A percentile compares a stretch with the other conserved stretches of the same genome.
phyloP scores from a whole-genome alignment of 2,329 filamentous ascomycete genomes.

The Penicillium carneum region DNA sequence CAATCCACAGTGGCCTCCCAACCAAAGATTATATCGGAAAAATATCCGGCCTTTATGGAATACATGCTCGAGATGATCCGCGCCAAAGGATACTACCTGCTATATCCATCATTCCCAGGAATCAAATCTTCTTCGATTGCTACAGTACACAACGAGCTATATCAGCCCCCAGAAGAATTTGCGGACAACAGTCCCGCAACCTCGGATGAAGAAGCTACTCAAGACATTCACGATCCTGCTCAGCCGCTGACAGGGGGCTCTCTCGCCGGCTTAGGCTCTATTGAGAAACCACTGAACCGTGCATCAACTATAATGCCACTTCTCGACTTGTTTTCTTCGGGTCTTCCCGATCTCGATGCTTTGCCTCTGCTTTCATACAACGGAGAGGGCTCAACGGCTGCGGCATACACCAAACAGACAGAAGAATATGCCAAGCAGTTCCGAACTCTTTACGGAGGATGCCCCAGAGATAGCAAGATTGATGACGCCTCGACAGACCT shows the following conservation, averaged over 20 bases:
- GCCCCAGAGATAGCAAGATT: conserved; percentile 53
- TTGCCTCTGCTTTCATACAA: conserved; percentile 70
- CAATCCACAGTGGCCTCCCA: conserved; percentile 27
- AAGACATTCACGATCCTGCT: conserved; percentile 27
- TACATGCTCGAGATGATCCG: conserved; percentile 78
- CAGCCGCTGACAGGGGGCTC: conserved; percentile 29
- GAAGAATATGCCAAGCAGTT: conserved; percentile 66
- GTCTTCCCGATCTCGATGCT: conserved; percentile 57
- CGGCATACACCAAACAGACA: conserved; percentile 54
- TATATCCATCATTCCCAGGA: conserved; percentile 72
- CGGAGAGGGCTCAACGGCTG: conserved; percentile 56
- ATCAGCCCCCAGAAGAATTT: conserved; percentile 73
- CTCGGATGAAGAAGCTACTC: conserved; percentile 3
- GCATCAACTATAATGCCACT: conserved; percentile 58
- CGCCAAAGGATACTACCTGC: conserved; percentile 75
- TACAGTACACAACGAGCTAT: conserved; percentile 80
- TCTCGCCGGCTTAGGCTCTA: conserved; percentile 18
- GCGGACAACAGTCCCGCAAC: conserved; percentile 17
- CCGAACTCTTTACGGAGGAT: conserved; percentile 71
- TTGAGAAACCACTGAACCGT: conserved; percentile 43
- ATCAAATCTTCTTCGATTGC: conserved; percentile 64
- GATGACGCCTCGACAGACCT: conserved; percentile 61
- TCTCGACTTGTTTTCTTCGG: conserved; percentile 56
- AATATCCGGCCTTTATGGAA: conserved; percentile 78
- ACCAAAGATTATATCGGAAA: conserved; percentile 69